Evolutionary conservation across 1,284 basidiomycete species (phyloP).

Genomic region (Spongiforma sp.): DNA sequence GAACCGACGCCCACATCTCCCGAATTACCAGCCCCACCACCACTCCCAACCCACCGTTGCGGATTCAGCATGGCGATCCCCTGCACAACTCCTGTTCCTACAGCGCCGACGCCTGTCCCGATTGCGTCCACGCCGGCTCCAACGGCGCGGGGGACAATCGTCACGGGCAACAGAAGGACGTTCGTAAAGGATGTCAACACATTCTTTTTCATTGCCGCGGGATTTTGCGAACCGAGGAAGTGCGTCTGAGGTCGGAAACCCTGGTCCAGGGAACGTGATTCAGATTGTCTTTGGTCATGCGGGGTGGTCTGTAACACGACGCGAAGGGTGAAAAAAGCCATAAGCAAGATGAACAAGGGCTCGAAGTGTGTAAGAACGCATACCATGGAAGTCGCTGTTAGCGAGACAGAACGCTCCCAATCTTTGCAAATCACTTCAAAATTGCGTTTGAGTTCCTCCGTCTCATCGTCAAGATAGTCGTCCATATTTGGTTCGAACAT

Average conservation of each 20-base stretch:
- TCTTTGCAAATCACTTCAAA: conserved; percentile 79
- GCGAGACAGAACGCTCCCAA: conserved; percentile 76
- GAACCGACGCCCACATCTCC: conserved; percentile 32
- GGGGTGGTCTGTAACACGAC: conserved; percentile 6
- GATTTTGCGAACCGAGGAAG: conserved; percentile 87
- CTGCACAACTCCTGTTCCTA: conserved; percentile 80
- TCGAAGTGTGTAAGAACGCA: conserved; percentile 6
- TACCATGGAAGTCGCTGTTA: conserved; percentile 16
- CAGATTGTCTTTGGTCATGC: conserved; percentile 16
- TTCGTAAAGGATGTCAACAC: conserved; percentile 93
- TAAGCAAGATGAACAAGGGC: not conserved
- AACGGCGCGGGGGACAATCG: conserved; percentile 91
- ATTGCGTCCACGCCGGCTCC: conserved; percentile 77
- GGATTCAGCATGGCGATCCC: conserved; percentile 90
- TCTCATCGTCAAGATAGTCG: conserved; percentile 95
- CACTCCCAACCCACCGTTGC: conserved; percentile 69
- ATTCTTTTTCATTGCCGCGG: conserved; percentile 91
- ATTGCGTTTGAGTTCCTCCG: conserved; percentile 77
- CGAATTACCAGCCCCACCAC: conserved; percentile 15
- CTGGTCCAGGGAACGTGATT: conserved; percentile 5
- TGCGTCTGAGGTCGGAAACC: conserved; percentile 53
- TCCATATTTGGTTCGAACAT: conserved; percentile 98
- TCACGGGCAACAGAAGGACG: conserved; percentile 90
- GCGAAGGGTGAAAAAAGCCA: conserved; percentile 1
- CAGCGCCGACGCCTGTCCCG: conserved; percentile 64